Base-by-base conservation (phyloP, 2,329 filamentous ascomycete genomes). In the Penicillium sp. region DNA sequence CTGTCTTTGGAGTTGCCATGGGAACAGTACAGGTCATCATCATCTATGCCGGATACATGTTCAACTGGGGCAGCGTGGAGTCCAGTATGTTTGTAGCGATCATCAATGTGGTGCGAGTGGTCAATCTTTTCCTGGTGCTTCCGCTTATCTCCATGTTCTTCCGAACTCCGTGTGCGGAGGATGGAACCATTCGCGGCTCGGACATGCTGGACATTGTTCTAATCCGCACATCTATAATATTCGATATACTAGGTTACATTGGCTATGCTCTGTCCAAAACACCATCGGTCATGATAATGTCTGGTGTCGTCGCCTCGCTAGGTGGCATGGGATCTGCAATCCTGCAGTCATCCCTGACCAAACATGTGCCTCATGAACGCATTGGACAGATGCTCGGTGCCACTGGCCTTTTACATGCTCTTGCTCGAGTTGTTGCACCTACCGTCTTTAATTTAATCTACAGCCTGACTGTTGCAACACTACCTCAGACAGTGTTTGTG, bases 301-400 rank as follows among this genome's bases (percentile, higher is more conserved):
- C 87, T 19, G 93, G 91, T 48, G 80, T 90, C 45, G 67, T 93
- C 19, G 88, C 91, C 1, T 83, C 91, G 0, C 77, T 95, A 40
- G 93, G 93, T 25, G 93, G 93, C 1, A 87, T 97, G 46, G 93
- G 89, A 0, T 89, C 88, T 37, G 93, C 94, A 1, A 94, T 90
- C 0, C 81, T 96, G 50, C 91, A 96, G 69, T 88, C 90, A 1
- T 84, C 89, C 0, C 79, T 97, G 50, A 97, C 92, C 21, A 97
- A 97, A 72, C 94, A 97, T 73, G 88, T 97, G 0, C 91, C 93
- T 0, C 81, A 86, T 0, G 89, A 94, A 62, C 84, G 85, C 47
- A 88, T 94, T 0, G 94, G 94, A 0, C 87, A 94, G 72, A 79
- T 97, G n/a, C 82, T 99, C 0, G 94, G 94, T 23, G 93, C 92